A percentile compares a stretch with the other conserved stretches of the same genome.
These are phyloP conservation scores for Cyclostephanos tholiformis DNA, from an alignment of 108 stramenopile genomes.

Conservation along the genomic window DNA sequence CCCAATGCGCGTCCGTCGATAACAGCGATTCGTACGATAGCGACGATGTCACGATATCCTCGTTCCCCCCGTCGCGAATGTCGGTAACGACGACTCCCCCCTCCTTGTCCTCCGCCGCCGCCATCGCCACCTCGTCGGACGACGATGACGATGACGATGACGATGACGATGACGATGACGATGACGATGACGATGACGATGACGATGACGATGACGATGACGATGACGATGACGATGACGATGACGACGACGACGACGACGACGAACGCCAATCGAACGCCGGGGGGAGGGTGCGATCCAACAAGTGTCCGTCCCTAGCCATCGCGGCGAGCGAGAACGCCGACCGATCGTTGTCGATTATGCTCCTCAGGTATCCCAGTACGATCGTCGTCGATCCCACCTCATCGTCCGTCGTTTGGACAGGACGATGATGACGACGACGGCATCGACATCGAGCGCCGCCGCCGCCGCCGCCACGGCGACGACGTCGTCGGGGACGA, in stretches of 20 bases:
- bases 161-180: no score
- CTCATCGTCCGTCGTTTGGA: no score
- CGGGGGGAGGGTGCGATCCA: slow-evolving; percentile 24
- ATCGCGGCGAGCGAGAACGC: slow-evolving; percentile 38
- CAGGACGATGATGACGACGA: no score
- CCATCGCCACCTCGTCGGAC: not conserved
- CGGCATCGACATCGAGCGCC: no score
- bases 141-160: no score
- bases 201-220: no score
- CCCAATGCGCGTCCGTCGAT: not conserved
- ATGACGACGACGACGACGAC: not conserved
- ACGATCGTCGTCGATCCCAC: slow-evolving; percentile 10
- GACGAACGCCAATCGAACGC: not conserved
- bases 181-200: no score
- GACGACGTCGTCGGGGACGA: no score
- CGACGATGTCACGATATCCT: not conserved
- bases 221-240: no score
- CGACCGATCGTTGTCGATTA: slow-evolving; percentile 43
- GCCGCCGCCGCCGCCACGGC: no score
- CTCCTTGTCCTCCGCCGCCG: no score
- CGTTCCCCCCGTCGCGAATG: not conserved
- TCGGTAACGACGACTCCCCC: no score
- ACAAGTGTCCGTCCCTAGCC: slow-evolving; percentile 19
- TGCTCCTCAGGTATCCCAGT: slow-evolving; percentile 28
- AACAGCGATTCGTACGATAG: not conserved